A percentile compares a stretch with the other conserved stretches of the same genome.
Evolutionary conservation across 139 green algal species (phyloP).

Genomic region (Haematococcus lacustris): DNA sequence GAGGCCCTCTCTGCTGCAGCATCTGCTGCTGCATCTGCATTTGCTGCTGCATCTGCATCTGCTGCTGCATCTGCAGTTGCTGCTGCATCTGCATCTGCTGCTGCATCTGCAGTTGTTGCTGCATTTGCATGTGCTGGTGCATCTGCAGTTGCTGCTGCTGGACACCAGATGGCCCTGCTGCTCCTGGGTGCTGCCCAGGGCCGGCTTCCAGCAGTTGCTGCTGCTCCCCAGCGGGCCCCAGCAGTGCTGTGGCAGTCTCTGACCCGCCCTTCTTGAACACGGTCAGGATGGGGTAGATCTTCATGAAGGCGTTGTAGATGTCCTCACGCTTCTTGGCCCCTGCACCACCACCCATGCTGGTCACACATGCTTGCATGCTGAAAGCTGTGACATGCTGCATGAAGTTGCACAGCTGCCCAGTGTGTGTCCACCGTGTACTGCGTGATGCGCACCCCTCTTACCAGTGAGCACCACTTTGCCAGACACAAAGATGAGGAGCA

Average conservation of each 20-base stretch:
- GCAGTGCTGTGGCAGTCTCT: constrained; percentile 13
- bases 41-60: not conserved
- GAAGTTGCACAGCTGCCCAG: not conserved
- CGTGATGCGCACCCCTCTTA: not conserved
- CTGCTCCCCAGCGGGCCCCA: not conserved
- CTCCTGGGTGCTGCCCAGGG: not conserved
- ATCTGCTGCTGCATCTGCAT: not conserved
- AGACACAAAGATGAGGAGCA: constrained; percentile 98
- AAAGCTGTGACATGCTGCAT: not conserved
- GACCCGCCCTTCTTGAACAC: constrained; percentile 81
- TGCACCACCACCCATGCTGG: constrained; percentile 3
- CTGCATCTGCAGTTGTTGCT: constrained; percentile 3
- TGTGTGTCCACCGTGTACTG: not conserved
- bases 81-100: constrained; percentile 12
- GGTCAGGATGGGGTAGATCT: constrained; percentile 94
- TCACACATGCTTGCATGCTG: not conserved
- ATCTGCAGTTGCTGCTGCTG: not conserved
- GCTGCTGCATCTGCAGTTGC: not conserved
- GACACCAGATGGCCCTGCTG: not conserved
- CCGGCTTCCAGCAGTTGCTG: not conserved
- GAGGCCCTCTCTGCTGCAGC: not conserved
- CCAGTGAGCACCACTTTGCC: constrained; percentile 83
- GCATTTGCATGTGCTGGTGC: not conserved
- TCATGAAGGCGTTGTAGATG: constrained; percentile 96
- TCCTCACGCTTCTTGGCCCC: constrained; percentile 88